Evolutionary conservation across 169 alveolate species (phyloP), one percentile per base, ranked within the genome.

Genomic region (Plasmodium gaboni): DNA sequence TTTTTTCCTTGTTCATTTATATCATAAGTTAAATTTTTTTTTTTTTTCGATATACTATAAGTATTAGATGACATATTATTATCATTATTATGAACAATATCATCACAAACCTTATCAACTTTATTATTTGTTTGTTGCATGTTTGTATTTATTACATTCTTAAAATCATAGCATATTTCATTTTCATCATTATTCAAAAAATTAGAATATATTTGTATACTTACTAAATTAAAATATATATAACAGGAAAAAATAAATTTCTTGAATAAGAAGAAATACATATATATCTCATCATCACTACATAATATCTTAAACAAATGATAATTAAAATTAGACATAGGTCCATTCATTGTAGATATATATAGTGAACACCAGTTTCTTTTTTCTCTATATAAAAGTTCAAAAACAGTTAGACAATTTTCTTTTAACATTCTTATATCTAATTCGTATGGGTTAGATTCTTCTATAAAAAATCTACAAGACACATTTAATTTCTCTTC

Each of bases 261-360:
- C 51, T 80, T 80, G 22, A 80, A 68, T 26, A 80, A 15, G 69
- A 69, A 65, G 50, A 80, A 80, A 15, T 80, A 80, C 83, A 68
- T 80, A 24, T 80, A 80, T 28, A 80, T 80, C 46, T 80, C 73
- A 50, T 80, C 83, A 46, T 67, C 55, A 19, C 83, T 57, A 70
- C 78, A 69, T 59, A 80, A 67, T 24, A 80, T 80, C 57, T 80
- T 80, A 68, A 67, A 80, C 24, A 80, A 69, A 57, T 80, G 90
- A 55, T 80, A 80, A 68, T 80, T 50, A 80, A 80, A 69, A 80
- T 80, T 80, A 38, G 83, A 68, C 90, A 80, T 80, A 1, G 90
- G 90, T 17, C 90, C 90, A 68, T 65, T 61, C 32, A 38, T 32
- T 19, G 90, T 80, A 46, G 61, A 80, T 55, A 80, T 69, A 55